Percentiles rank a stretch among this genome's conserved stretches.
Conservation (phyloP, 768 basidiomycete genomes). For the Amanita jacksonii region DNA sequence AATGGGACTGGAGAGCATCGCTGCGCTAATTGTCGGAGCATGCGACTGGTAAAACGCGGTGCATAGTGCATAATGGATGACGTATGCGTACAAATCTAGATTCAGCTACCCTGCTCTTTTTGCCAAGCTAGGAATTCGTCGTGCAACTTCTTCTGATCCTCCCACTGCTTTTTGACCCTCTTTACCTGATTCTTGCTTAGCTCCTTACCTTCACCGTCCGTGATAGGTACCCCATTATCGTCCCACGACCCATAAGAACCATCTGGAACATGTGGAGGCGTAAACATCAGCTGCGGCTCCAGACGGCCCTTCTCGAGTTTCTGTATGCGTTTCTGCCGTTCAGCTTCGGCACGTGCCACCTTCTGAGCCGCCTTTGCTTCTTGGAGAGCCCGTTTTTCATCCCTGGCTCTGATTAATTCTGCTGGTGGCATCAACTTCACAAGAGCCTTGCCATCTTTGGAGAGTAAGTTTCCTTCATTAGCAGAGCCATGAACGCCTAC, state of each 20-base stretch:
- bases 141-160: constrained; percentile 68
- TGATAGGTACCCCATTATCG: constrained; percentile 73
- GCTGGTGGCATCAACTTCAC: constrained; percentile 85
- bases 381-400: constrained; percentile 72
- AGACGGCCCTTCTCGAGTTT: constrained; percentile 82
- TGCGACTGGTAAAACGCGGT: constrained; percentile 72
- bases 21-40: constrained; percentile 46
- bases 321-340: constrained; percentile 56
- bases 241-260: constrained; percentile 80
- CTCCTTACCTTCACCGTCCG: constrained; percentile 79
- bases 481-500: constrained; percentile 26
- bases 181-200: constrained; percentile 75
- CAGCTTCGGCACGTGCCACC: constrained; percentile 55
- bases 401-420: constrained; percentile 73
- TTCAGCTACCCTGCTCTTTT: constrained; percentile 18
- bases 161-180: constrained; percentile 67
- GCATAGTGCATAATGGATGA: too few species aligned
- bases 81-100: too few species aligned
- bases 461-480: constrained; percentile 7
- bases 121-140: constrained; percentile 58
- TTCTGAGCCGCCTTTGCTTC: constrained; percentile 78
- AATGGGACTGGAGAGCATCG: constrained; percentile 68
- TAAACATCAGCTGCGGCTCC: constrained; percentile 73
- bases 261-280: constrained; percentile 64
- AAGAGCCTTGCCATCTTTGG: constrained; percentile 82